Evolutionary conservation across 2,329 filamentous ascomycete genomes (phyloP), one percentile per base, ranked within the genome.

Genomic region (Verticillium dahliae): DNA sequence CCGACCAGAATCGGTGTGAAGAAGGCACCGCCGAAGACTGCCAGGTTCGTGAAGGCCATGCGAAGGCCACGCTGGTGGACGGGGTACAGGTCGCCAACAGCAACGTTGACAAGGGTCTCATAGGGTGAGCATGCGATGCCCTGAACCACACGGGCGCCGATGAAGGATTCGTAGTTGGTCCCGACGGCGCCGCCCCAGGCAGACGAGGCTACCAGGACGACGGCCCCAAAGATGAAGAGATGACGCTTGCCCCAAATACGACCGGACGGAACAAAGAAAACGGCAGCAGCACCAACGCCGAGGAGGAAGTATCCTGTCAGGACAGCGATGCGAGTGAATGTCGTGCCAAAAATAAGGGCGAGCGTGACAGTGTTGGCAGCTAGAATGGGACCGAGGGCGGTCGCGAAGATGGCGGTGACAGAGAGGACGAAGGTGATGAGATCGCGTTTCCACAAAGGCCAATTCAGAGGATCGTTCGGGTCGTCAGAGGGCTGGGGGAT

Each of bases 201-300:
- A 66, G 87, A 90, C 62, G 89, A 90, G 54, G 83, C 79, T 52
- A 96, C 83, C 68, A 96, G 81, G 62, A 96, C 81, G 57, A 90
- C 66, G 56, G 88, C 87, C 7, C 92, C 92, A 2, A 96, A 68
- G 33, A 97, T 76, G 73, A 96, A 97, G 15, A 92, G 78, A 77
- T 97, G 94, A 50, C 93, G 84, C 75, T 97, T 97, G 45, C 94
- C 94, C 90, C 91, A 97, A 65, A 97, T 89, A 62, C 93, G 86
- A 22, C 91, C 92, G 1, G 89, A 91, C 0, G 94, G 91, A 2
- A 97, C 92, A 74, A 93, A 93, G 66, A 97, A 81, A 73, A 95
- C 86, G 58, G 91, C 92, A 1, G 90, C 89, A 14, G 92, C 79
- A 11, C 91, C 92, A 2, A 92, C 90, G 22, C 92, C 94, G 34